phyloP scores from a whole-genome alignment of 176 grass and related monocot genomes.

The Phyllostachys edulis region DNA sequence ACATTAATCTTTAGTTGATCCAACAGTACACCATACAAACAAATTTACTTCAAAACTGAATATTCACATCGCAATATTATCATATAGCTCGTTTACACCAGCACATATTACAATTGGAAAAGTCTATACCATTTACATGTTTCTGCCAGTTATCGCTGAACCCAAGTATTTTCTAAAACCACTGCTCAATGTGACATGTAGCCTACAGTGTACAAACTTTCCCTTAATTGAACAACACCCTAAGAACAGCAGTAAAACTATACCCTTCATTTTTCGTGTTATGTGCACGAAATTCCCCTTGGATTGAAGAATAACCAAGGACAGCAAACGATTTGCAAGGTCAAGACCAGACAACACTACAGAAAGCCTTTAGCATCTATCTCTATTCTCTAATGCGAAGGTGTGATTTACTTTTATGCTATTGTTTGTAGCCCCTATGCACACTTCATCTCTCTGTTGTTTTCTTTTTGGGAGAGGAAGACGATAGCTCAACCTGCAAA shows the following conservation, averaged over 20 bases:
- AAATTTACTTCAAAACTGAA: not conserved
- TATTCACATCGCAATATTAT: not conserved
- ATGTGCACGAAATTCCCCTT: not conserved
- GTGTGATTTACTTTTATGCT: not conserved
- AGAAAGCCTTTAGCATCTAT: not conserved
- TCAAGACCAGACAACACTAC: not conserved
- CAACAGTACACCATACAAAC: not conserved
- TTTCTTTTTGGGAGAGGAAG: not conserved
- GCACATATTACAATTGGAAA: not conserved
- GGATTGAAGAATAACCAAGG: conserved; percentile 18
- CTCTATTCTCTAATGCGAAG: not conserved
- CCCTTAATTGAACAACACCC: not conserved
- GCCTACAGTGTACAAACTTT: not conserved
- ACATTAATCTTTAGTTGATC: not conserved
- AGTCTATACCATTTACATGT: conserved; percentile 5
- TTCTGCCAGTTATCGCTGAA: not conserved
- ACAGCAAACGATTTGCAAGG: not conserved
- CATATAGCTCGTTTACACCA: not conserved
- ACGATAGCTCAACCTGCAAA: conserved; percentile 6
- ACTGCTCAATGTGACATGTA: not conserved
- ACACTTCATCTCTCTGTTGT: not conserved
- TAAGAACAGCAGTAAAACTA: not conserved
- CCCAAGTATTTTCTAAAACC: conserved; percentile 22
- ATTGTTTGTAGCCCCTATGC: not conserved
- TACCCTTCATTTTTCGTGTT: not conserved